Evolutionary conservation across 2,329 filamentous ascomycete species (phyloP), one percentile per base, ranked within the genome.

Genomic region (Exophiala bonariae): DNA sequence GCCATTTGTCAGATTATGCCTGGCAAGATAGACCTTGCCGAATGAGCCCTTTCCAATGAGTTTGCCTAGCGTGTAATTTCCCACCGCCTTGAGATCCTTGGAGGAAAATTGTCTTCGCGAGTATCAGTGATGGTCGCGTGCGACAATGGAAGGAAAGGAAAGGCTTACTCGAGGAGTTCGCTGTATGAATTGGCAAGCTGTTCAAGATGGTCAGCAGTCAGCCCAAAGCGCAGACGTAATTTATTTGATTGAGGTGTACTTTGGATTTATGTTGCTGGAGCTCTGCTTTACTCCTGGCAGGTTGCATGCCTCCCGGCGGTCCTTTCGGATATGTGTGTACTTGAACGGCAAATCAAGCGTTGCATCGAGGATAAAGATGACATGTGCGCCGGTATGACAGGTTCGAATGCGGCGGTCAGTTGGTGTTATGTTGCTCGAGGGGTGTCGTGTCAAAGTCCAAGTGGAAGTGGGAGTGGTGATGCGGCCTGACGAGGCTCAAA

Each of bases 21-120:
- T 83, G 49, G 92, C 93, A 49, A 99, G 79, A 69, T 99, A 99
- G 62, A 99, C 93, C 72, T 96, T 97, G 62, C 93, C 93, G 70
- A 99, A 99, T 55, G 91, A 96, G 48, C 93, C 93, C 66, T 97
- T 99, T 58, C 93, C 93, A 65, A 99, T 96, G 49, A 99, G 77
- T 50, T 85, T 85, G 36, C 93, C 93, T 47, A 99, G 80, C 28
- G 85, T 85, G 70, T 99, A 99, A 73, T 96, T 97, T 59, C 93
- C 93, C 52, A 99, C 93, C 44, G 85, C 89, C 63, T 87, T 86
- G 58, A 99, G 82, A 57, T 99, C 92, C 66, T 86, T 87, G 60
- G 88, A 89, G 51, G 89, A 86, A 75, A 99, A 99, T 72, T 97
- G 92, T 75, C 89, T 96, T 67, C 49, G 58, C 19, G 41, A 19